Conservation (phyloP, 2,329 filamentous ascomycete species). For the Cladophialophora yegresii region DNA sequence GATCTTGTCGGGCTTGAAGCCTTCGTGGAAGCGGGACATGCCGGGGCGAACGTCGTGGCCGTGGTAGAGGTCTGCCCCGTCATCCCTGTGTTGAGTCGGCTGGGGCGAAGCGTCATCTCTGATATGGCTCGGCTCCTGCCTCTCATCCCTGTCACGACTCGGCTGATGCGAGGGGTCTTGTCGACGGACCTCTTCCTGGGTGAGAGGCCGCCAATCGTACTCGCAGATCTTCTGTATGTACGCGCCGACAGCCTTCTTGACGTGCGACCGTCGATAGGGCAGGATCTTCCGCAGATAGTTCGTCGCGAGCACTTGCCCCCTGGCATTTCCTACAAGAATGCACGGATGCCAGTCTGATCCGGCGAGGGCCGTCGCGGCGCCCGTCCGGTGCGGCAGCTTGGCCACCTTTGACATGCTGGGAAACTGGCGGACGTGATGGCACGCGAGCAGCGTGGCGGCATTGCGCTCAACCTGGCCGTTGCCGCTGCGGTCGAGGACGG, state of each 20-base stretch:
- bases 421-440: slow-evolving; percentile 34
- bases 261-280: slow-evolving; percentile 33
- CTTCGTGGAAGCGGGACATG: slow-evolving; percentile 49
- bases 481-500: slow-evolving; percentile 25
- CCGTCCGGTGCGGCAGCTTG: slow-evolving; percentile 45
- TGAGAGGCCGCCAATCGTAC: slow-evolving; percentile 55
- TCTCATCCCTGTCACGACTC: background rate
- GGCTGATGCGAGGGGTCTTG: background rate
- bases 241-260: slow-evolving; percentile 42
- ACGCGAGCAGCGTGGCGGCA: slow-evolving; percentile 27
- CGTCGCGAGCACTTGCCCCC: slow-evolving; percentile 54
- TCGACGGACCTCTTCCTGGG: background rate
- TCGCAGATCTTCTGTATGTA: slow-evolving; percentile 61
- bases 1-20: slow-evolving; percentile 46
- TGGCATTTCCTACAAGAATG: slow-evolving; percentile 55
- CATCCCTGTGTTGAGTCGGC: background rate
- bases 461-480: slow-evolving; percentile 24
- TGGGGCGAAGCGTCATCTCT: background rate
- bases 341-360: slow-evolving; percentile 53
- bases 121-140: background rate
- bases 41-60: slow-evolving; percentile 38
- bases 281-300: slow-evolving; percentile 57
- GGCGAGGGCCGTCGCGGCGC: slow-evolving; percentile 42
- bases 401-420: slow-evolving; percentile 50
- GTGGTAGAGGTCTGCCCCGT: slow-evolving; percentile 27